Evolutionary conservation across 768 basidiomycete genomes (phyloP), one percentile per base, ranked within the genome.

Genomic region (Hebeloma cylindrosporum): DNA sequence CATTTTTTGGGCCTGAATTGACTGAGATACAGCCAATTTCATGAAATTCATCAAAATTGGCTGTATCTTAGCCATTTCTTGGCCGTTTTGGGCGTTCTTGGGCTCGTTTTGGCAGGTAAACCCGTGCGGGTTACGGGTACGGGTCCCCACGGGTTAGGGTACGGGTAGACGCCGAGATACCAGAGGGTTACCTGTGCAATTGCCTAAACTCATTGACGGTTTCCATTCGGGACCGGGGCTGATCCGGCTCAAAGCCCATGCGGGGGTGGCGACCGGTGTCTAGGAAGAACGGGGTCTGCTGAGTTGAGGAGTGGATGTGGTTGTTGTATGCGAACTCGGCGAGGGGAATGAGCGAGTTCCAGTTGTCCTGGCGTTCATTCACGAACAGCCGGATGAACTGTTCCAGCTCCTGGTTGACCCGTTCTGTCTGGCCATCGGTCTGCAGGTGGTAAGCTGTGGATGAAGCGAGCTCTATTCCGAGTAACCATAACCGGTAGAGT

Each of bases 241-340:
- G 11, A 17, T 10, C 40, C 42, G 58, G 40, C 7, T 57, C 34
- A 9, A 56, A 44, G 7, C 40, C 33, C 26, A 42, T 42, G 16
- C 48, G 36, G 2, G 63, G 63, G 30, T 67, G 45, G 18, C 53
- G 58, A 14, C 67, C 63, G 27, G 60, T 52, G 47, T 66, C 63
- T 1, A 60, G 33, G 18, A 58, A 60, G 53, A 67, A 66, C 2
- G 62, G 66, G 1, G 44, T 34, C 1, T 26, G 7, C 18, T 57
- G 48, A 8, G 59, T 68, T 4, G 61, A 39, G 5, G 40, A 14
- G 5, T 48, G 47, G 31, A 30, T 21, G 14, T 17, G 28, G 40
- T 41, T 41, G 13, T 41, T 41, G 16, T 41, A 41, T 7, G 16
- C 22, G 18, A 51, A 51, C 30, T 51, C 49, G 17, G 44, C 44